These are phyloP conservation scores for Raddia guianensis DNA, from an alignment of 176 grass and related monocot species.

Conservation along the genomic window DNA sequence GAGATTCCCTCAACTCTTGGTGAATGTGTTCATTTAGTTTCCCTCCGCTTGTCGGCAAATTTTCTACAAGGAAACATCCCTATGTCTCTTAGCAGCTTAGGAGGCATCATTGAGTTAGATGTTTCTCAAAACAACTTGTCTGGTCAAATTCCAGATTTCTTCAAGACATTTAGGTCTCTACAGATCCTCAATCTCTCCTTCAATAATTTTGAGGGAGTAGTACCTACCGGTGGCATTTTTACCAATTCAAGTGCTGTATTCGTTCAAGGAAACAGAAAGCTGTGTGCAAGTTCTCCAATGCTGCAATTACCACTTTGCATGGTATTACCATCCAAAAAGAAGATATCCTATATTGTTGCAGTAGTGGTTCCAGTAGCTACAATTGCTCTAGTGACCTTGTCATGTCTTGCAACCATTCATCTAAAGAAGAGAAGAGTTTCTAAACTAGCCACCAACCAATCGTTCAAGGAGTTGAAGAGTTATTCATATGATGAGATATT, in stretches of 20 bases:
- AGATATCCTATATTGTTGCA: neutral
- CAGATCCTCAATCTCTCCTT: slow-evolving; percentile 38
- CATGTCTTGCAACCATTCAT: neutral
- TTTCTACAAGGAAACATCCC: slow-evolving; percentile 36
- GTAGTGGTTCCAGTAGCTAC: neutral
- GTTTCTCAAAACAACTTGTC: slow-evolving; percentile 45
- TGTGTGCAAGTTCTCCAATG: neutral
- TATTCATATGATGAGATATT: neutral
- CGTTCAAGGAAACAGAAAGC: neutral
- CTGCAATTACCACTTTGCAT: neutral
- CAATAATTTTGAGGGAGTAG: slow-evolving; percentile 33
- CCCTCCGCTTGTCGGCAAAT: slow-evolving; percentile 29
- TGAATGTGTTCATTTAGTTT: neutral
- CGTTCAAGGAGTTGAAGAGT: neutral
- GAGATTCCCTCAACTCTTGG: slow-evolving; percentile 43
- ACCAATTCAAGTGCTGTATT: neutral
- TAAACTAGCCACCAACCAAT: too few relatives aligned
- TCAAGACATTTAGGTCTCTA: neutral
- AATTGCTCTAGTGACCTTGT: neutral
- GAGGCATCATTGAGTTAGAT: slow-evolving; percentile 34
- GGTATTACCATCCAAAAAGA: neutral
- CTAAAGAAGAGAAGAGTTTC: neutral
- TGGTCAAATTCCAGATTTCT: slow-evolving; percentile 29
- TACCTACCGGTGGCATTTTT: slow-evolving; percentile 20
- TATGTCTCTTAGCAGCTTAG: neutral